Conservation (phyloP, 805 yeast species). For the Myxozyma neotropica region DNA sequence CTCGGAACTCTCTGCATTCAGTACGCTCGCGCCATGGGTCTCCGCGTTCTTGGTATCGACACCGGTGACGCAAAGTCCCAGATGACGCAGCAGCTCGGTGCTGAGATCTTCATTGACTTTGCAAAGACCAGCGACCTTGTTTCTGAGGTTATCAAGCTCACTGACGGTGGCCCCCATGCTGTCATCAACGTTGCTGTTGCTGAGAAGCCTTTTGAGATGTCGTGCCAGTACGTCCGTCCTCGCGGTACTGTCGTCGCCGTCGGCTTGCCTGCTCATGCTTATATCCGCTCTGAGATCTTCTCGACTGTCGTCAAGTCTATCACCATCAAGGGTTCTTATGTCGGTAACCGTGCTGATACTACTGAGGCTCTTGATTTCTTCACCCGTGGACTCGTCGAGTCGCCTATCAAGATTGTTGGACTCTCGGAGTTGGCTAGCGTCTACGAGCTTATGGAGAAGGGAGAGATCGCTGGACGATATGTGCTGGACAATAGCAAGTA, state of each 20-base stretch:
- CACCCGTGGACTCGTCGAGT: constrained; percentile 67
- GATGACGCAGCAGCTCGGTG: constrained; percentile 62
- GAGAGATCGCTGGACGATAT: constrained; percentile 84
- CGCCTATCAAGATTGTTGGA: constrained; percentile 76
- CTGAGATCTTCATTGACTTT: constrained; percentile 66
- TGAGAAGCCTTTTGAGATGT: constrained; percentile 64
- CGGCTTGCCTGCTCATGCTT: constrained; percentile 81
- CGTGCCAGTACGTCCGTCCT: constrained; percentile 62
- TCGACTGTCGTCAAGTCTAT: constrained; percentile 72
- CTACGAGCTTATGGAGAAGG: constrained; percentile 77
- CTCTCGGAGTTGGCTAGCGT: constrained; percentile 69
- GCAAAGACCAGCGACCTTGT: constrained; percentile 57
- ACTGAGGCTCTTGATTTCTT: constrained; percentile 79
- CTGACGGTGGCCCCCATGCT: constrained; percentile 77
- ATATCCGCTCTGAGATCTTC: constrained; percentile 69
- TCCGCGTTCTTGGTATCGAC: constrained; percentile 70
- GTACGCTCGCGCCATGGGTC: constrained; percentile 77
- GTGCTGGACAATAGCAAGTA: constrained; percentile 74
- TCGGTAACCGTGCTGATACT: constrained; percentile 87
- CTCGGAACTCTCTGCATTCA: constrained; percentile 74
- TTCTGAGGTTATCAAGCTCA: constrained; percentile 56
- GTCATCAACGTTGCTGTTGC: constrained; percentile 76
- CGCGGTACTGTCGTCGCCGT: constrained; percentile 72
- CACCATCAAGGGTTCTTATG: constrained; percentile 78
- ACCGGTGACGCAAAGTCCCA: constrained; percentile 66